Base-by-base conservation (phyloP, 148 eudicot genomes). In the Talinum fruticosum region DNA sequence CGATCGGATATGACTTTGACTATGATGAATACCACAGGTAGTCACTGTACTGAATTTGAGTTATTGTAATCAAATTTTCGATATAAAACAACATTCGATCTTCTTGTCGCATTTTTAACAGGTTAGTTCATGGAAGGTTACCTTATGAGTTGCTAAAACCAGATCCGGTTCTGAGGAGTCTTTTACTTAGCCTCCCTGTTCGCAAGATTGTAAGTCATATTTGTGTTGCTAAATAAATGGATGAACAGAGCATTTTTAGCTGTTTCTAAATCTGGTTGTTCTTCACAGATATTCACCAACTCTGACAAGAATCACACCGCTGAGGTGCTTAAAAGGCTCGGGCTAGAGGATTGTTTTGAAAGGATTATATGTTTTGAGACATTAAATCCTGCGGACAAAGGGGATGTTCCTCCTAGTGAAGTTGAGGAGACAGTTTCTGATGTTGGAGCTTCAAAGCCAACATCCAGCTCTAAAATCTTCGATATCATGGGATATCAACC, bases 71-170 rank as follows among this genome's bases (percentile, higher is more conserved):
- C 66, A 5, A 5, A 51, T 62, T 28, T 28, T 62, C 21, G 34
- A 62, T 33, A 62, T 0, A 0, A 62, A 62, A 8, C 10, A 28
- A 28, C 32, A 10, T 8, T 62, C 28, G 2, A 28, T 62, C 12
- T 57, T n/a, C 2, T n/a, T 62, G 10, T 28, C 34, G 6, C 4
- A 33, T 62, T 33, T 62, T 6, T 62, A 26, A 59, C 65, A 62
- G 99, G 30, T 85, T 79, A 83, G 99, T 96, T 53, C 99, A 96
- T 82, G 97, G 99, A 69, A 87, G 91, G 83, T 83, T 96, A 76
- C 99, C 97, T 3, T 96, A 93, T 70, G 97, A 90, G 38, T 69
- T 82, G 73, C 84, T 96, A 72, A 93, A 93, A 82, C 91, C 93
- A 4, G 97, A 96, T 72, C 89, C 82, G 24, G 88, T 89, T 75